Percentiles rank a stretch among this genome's conserved stretches.
Evolutionary conservation across 257 asterid genomes (phyloP).

Genomic region (Solanum habrochaites): DNA sequence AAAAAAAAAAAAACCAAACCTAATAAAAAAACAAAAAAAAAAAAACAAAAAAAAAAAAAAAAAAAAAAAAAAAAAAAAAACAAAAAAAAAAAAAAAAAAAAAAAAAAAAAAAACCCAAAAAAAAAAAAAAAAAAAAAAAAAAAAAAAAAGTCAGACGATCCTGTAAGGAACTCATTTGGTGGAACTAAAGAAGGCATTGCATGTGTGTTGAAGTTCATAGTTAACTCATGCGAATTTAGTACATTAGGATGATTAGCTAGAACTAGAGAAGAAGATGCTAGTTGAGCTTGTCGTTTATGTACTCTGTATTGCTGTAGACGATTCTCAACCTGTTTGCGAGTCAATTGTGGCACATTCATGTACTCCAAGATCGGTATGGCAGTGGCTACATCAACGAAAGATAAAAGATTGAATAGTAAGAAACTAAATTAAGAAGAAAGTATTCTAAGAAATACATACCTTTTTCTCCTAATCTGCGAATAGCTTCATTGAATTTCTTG

Average conservation of each 20-base stretch:
- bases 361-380: neutral
- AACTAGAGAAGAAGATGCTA: neutral
- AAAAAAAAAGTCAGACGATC: neutral
- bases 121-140: too few relatives aligned
- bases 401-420: neutral
- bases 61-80: too few relatives aligned
- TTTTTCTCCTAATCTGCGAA: neutral
- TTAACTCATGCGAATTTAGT: neutral
- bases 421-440: neutral
- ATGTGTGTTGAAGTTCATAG: neutral
- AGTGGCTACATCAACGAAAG: neutral
- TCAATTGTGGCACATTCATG: neutral
- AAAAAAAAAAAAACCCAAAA: too few relatives aligned
- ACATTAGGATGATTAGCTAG: neutral
- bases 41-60: too few relatives aligned
- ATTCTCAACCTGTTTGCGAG: neutral
- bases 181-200: neutral
- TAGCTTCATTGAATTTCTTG: neutral
- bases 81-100: too few relatives aligned
- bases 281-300: neutral
- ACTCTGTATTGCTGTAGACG: neutral
- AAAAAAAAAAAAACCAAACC: too few relatives aligned
- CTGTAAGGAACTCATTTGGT: neutral
- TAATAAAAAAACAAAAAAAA: too few relatives aligned
- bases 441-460: neutral